These are phyloP conservation scores for Colletotrichum destructivum DNA, from an alignment of 2,329 filamentous ascomycete genomes.

Conservation along the genomic window DNA sequence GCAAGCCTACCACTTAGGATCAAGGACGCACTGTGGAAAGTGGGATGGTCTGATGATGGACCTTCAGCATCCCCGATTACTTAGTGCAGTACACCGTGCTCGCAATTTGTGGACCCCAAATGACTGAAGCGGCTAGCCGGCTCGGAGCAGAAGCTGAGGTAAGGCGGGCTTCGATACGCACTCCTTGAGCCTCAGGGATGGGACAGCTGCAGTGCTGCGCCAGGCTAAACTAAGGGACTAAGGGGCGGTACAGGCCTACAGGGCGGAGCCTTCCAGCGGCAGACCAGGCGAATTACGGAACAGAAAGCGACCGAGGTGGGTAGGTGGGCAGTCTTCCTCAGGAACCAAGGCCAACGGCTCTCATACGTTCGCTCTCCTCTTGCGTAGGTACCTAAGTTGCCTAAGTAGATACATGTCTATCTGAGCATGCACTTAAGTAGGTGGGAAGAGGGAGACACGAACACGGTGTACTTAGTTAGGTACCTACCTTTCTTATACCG, in stretches of 20 bases:
- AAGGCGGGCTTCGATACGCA: slow-evolving; percentile 21
- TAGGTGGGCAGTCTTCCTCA: slow-evolving; percentile 5
- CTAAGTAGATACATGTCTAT: background rate
- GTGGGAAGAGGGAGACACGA: no score
- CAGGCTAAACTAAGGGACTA: slow-evolving; percentile 25
- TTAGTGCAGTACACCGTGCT: slow-evolving; percentile 36
- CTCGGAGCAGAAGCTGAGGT: slow-evolving; percentile 16
- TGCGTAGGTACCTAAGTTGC: no score
- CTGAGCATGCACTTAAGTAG: no score
- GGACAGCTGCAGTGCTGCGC: slow-evolving; percentile 7
- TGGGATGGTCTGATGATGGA: slow-evolving; percentile 43
- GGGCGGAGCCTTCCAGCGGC: slow-evolving; percentile 18
- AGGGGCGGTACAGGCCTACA: slow-evolving; percentile 17
- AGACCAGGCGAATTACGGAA: slow-evolving; percentile 38
- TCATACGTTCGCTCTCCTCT: background rate
- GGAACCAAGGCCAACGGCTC: slow-evolving; percentile 9
- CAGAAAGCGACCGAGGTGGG: background rate
- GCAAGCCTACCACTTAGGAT: slow-evolving; percentile 19
- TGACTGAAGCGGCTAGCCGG: slow-evolving; percentile 18
- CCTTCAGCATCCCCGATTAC: slow-evolving; percentile 24
- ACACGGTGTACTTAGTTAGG: background rate
- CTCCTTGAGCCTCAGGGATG: background rate
- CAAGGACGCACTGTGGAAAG: slow-evolving; percentile 38
- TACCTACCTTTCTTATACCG: background rate
- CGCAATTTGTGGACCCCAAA: slow-evolving; percentile 22